phyloP scores from a whole-genome alignment of 805 yeast species.

The Starmerella sirachaensis region DNA sequence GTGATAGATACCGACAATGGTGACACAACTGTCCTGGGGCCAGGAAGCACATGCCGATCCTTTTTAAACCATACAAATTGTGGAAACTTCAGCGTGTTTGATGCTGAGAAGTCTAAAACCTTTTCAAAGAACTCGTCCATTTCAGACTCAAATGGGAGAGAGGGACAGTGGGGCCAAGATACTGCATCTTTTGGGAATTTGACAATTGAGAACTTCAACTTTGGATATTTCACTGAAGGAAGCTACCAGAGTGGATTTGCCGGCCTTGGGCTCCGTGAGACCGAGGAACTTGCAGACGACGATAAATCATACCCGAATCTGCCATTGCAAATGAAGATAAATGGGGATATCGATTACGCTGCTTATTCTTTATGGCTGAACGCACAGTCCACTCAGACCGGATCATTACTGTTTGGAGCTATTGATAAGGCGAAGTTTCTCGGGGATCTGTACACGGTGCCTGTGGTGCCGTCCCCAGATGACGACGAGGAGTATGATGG shows the following conservation, averaged over 20 bases:
- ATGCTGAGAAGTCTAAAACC: neutral
- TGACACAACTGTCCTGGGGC: neutral
- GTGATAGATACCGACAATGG: neutral
- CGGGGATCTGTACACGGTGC: conserved; percentile 32
- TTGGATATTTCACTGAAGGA: conserved; percentile 61
- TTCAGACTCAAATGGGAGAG: too few relatives aligned
- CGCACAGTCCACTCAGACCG: conserved; percentile 24
- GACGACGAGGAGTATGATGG: too few relatives aligned
- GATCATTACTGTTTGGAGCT: conserved; percentile 35
- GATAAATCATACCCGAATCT: conserved; percentile 28
- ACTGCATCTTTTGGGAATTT: conserved; percentile 40
- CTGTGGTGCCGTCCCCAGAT: conserved; percentile 14
- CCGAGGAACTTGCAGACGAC: conserved; percentile 20
- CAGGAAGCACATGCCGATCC: neutral
- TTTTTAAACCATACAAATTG: too few relatives aligned
- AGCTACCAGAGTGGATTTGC: conserved; percentile 46
- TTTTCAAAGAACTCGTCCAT: neutral
- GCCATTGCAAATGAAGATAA: conserved; percentile 27
- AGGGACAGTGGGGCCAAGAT: conserved; percentile 40
- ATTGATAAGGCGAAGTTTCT: conserved; percentile 41
- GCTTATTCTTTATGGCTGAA: conserved; percentile 39
- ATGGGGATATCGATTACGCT: conserved; percentile 32
- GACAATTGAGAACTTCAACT: conserved; percentile 41
- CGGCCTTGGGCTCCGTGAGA: conserved; percentile 27
- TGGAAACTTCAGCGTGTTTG: too few relatives aligned